Evolutionary conservation across 2,329 filamentous ascomycete species (phyloP).

Genomic region (Microsporum canis): DNA sequence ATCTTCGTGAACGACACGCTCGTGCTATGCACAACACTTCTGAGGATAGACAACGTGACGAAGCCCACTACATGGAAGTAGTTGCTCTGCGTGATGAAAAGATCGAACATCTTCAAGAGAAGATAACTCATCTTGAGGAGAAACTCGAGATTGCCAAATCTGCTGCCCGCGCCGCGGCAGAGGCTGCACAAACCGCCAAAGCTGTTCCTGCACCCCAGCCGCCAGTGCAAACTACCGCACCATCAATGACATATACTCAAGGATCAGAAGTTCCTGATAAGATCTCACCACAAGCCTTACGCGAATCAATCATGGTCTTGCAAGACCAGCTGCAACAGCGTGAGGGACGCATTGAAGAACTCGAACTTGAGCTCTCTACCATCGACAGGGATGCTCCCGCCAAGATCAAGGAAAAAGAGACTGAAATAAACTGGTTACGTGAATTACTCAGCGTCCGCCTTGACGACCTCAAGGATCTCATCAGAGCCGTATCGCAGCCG

Average conservation of each 20-base stretch:
- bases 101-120: constrained; percentile 74
- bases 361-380: constrained; percentile 59
- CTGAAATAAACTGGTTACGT: constrained; percentile 88
- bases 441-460: constrained; percentile 84
- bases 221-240: constrained; percentile 35
- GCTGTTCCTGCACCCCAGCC: constrained; percentile 21
- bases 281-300: constrained; percentile 85
- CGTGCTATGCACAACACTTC: constrained; percentile 59
- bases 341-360: constrained; percentile 76
- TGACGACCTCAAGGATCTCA: constrained; percentile 86
- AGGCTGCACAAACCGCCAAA: constrained; percentile 53
- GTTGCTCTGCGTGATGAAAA: constrained; percentile 74
- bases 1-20: constrained; percentile 63
- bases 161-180: constrained; percentile 70
- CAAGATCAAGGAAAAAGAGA: constrained; percentile 83
- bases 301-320: constrained; percentile 89
- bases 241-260: constrained; percentile 36
- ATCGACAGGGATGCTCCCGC: constrained; percentile 64
- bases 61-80: constrained; percentile 69
- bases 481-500: constrained; percentile 62
- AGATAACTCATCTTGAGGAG: constrained; percentile 73
- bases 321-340: constrained; percentile 95
- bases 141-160: constrained; percentile 82
- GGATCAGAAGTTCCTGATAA: constrained; percentile 57
- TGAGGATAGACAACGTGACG: constrained; percentile 71